phyloP scores from a whole-genome alignment of 106 monocot species.

The Acorus gramineus region DNA sequence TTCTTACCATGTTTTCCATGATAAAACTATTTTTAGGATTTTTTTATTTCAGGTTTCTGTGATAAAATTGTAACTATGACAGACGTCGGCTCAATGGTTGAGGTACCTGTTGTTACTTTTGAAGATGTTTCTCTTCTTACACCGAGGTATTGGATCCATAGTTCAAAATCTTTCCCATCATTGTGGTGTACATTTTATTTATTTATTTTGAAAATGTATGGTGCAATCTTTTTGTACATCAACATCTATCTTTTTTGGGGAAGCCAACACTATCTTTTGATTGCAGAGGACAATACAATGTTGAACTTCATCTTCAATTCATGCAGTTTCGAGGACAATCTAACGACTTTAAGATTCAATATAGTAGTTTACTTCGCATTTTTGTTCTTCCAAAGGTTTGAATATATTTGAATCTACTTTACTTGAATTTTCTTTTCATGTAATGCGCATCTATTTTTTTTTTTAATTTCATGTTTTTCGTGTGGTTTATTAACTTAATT shows the following conservation, averaged over 20 bases:
- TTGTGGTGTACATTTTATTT: too few species aligned
- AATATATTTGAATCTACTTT: neutral
- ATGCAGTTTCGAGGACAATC: conserved; percentile 95
- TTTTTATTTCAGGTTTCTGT: conserved; percentile 46
- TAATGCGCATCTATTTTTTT: too few species aligned
- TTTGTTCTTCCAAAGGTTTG: conserved; percentile 88
- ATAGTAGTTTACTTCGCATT: conserved; percentile 86
- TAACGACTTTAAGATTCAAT: conserved; percentile 98
- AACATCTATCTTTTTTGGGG: conserved; percentile 3
- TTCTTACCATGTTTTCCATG: too few species aligned
- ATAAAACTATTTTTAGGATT: too few species aligned
- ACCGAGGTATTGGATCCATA: conserved; percentile 74
- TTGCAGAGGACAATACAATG: conserved; percentile 77
- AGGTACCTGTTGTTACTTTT: conserved; percentile 85
- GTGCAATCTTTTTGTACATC: too few species aligned
- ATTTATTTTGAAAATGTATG: too few species aligned
- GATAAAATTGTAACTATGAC: conserved; percentile 75
- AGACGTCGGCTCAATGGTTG: conserved; percentile 92
- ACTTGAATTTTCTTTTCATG: neutral
- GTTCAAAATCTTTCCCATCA: too few species aligned
- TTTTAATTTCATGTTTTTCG: too few species aligned
- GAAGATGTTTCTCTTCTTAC: conserved; percentile 96
- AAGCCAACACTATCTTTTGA: conserved; percentile 4
- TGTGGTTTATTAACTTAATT: too few species aligned
- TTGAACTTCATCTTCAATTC: conserved; percentile 93